Evolutionary conservation across 768 basidiomycete genomes (phyloP), one percentile per base, ranked within the genome.

Genomic region (Suillus fuscotomentosus): DNA sequence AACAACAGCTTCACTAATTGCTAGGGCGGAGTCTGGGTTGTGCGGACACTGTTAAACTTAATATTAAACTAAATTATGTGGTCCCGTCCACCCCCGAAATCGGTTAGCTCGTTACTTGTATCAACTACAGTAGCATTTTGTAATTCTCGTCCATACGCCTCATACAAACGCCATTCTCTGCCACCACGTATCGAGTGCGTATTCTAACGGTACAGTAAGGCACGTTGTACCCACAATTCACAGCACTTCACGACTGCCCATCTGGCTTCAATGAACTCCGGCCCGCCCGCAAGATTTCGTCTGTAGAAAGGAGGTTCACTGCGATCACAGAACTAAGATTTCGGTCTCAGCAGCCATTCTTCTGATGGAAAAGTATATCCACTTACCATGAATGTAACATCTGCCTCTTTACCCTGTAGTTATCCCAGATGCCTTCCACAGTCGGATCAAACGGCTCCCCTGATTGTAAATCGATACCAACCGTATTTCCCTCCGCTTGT

Each of bases 401-500:
- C 75, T 99, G 97, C 66, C 97, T 84, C 83, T 99, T 99, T 66
- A 99, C 97, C 68, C 97, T 84, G 75, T 97, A 99, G 79, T 98
- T 99, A 75, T 99, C 97, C 96, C 96, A 99, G 34, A 99, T 89
- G 43, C 97, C 97, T 73, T 95, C 92, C 6, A 94, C 89, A 11
- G 93, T 93, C 24, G 97, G 97, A 73, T 99, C 97, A 73, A 97
- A 92, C 1, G 97, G 95, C 76, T 97, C 95, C 60, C 97, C 97
- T 20, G 95, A 91, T 74, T 94, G 82, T 43, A 99, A 81, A 78
- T 99, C 94, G 66, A 99, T 76, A 17, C 97, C 97, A 67, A 97
- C 96, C 51, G 86, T 79, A 72, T 93, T 92, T n/a, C 95, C 95
- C 68, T 97, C 95, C 1, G 92, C 91, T 72, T 94, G 89, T 73